phyloP scores from a whole-genome alignment of 1,139 yeast species.

The Waltiozyma sp. region DNA sequence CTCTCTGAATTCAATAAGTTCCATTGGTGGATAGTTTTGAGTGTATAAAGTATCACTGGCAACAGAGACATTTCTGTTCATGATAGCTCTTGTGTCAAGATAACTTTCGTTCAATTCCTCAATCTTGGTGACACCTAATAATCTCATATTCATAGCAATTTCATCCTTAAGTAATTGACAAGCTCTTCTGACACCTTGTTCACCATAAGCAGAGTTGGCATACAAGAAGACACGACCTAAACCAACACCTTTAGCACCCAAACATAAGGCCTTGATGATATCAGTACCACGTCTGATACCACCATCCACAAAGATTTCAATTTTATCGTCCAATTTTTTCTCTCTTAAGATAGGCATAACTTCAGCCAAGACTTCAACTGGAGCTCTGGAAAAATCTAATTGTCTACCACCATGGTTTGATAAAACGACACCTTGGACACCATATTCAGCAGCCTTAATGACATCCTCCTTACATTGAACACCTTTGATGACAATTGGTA shows the following conservation, averaged over 20 bases:
- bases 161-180: conserved; percentile 74
- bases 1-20: conserved; percentile 24
- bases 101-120: conserved; percentile 48
- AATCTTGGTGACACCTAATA: conserved; percentile 64
- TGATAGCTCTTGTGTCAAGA: conserved; percentile 31
- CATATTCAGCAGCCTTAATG: conserved; percentile 54
- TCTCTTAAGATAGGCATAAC: conserved; percentile 43
- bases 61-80: conserved; percentile 28
- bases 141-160: conserved; percentile 77
- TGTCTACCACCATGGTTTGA: conserved; percentile 76
- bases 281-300: conserved; percentile 59
- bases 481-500: conserved; percentile 52
- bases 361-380: conserved; percentile 58
- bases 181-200: conserved; percentile 68
- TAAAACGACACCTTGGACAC: conserved; percentile 62
- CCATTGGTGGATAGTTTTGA: conserved; percentile 30
- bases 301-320: conserved; percentile 40
- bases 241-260: conserved; percentile 73
- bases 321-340: conserved; percentile 26
- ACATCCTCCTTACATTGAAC: conserved; percentile 61
- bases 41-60: conserved; percentile 37
- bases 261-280: conserved; percentile 53
- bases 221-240: conserved; percentile 64
- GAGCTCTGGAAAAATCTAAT: conserved; percentile 55
- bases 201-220: conserved; percentile 66